Conservation (phyloP, 2,329 filamentous ascomycete species). For the Biscogniauxia marginata region DNA sequence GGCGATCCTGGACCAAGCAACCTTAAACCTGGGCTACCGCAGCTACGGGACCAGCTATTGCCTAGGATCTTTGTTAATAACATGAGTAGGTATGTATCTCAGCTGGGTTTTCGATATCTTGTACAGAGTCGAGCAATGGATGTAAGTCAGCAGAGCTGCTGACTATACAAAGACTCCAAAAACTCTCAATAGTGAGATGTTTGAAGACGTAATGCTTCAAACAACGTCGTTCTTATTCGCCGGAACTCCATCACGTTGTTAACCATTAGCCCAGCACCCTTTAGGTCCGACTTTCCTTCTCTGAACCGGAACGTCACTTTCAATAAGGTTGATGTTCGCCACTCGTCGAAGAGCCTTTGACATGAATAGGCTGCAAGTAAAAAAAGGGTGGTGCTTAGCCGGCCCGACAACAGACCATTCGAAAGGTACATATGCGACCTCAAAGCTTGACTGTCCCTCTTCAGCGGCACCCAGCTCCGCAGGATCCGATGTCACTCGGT, state of each 20-base stretch:
- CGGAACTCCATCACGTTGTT: neutral
- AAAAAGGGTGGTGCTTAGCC: neutral
- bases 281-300: slow-evolving; percentile 1
- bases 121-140: too few relatives aligned
- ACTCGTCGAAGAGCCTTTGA: neutral
- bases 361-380: neutral
- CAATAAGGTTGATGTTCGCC: neutral
- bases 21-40: neutral
- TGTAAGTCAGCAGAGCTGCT: too few relatives aligned
- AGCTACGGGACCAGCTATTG: slow-evolving; percentile 2
- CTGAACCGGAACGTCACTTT: neutral
- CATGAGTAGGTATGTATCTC: neutral
- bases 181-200: neutral
- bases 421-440: neutral
- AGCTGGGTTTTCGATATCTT: too few relatives aligned
- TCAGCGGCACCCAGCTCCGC: slow-evolving; percentile 1
- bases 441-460: neutral
- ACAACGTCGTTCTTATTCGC: neutral
- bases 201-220: neutral
- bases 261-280: neutral
- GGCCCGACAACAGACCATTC: slow-evolving; percentile 1
- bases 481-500: neutral
- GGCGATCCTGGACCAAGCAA: neutral
- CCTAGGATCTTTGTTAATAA: neutral
- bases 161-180: too few relatives aligned